These are phyloP conservation scores for Sporothrix schenckii DNA, from an alignment of 2,329 filamentous ascomycete genomes.

Conservation along the genomic window DNA sequence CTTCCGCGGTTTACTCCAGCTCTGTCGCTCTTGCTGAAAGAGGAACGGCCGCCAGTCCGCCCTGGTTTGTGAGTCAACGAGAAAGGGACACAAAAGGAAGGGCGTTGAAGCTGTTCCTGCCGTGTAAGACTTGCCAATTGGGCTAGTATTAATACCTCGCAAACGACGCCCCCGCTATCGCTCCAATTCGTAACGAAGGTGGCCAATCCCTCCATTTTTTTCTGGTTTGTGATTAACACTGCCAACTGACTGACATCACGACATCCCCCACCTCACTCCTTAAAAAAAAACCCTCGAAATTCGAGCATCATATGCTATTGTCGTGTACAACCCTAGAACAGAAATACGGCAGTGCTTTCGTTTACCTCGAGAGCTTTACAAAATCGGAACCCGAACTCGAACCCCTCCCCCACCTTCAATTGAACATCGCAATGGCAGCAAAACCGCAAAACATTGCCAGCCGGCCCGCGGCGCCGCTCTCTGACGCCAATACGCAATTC, in stretches of 20 bases:
- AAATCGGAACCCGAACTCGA: neutral
- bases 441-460: constrained; percentile 40
- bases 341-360: neutral
- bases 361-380: neutral
- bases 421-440: constrained; percentile 32
- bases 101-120: constrained; percentile 22
- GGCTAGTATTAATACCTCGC: neutral
- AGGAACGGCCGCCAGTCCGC: constrained; percentile 14
- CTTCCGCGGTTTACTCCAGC: constrained; percentile 11
- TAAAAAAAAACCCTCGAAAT: neutral
- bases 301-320: neutral
- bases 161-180: constrained; percentile 23
- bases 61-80: constrained; percentile 24
- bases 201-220: constrained; percentile 1
- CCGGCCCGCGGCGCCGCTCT: constrained; percentile 45
- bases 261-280: constrained; percentile 19
- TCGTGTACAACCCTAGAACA: neutral
- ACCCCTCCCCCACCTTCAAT: neutral
- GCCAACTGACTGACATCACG: constrained; percentile 32
- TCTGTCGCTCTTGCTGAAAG: constrained; percentile 20
- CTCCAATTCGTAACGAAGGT: constrained; percentile 15
- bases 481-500: constrained; percentile 54
- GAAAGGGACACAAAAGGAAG: constrained; percentile 5
- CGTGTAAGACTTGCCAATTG: neutral
- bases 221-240: constrained; percentile 13